A percentile compares a stretch with the other conserved stretches of the same genome.
These are phyloP conservation scores for Cordyceps farinosa DNA, from an alignment of 2,329 filamentous ascomycete species.

Conservation along the genomic window DNA sequence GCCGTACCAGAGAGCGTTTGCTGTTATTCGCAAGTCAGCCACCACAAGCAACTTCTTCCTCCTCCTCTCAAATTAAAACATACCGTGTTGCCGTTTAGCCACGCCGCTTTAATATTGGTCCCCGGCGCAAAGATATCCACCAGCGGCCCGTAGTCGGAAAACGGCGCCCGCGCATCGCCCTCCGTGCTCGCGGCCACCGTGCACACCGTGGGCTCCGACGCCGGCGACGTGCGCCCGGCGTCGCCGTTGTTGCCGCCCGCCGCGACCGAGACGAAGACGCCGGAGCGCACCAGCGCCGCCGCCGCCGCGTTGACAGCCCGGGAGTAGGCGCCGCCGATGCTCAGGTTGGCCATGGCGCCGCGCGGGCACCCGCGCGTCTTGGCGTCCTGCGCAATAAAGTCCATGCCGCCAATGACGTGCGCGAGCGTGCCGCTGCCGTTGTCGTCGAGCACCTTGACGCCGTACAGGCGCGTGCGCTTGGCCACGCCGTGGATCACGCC, in stretches of 20 bases:
- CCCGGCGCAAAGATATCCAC: conserved; percentile 49
- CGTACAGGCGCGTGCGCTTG: conserved; percentile 36
- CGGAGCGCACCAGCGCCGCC: conserved; percentile 36
- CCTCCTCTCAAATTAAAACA: conserved; percentile 15
- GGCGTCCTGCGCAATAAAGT: conserved; percentile 35
- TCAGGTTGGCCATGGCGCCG: conserved; percentile 48
- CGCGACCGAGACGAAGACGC: conserved; percentile 48
- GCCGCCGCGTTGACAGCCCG: conserved; percentile 46
- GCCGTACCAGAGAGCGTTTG: conserved; percentile 43
- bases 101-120: conserved; percentile 40
- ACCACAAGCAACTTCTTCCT: too few relatives aligned
- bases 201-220: conserved; percentile 23
- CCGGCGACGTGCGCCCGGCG: conserved; percentile 21
- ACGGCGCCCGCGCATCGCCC: conserved; percentile 36
- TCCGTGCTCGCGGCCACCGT: conserved; percentile 21
- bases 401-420: conserved; percentile 38
- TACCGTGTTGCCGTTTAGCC: conserved; percentile 37
- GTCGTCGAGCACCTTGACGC: conserved; percentile 41
- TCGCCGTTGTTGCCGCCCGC: conserved; percentile 41
- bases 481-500: conserved; percentile 39
- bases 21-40: background rate
- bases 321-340: conserved; percentile 43
- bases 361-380: conserved; percentile 29
- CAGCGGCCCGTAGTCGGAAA: conserved; percentile 41
- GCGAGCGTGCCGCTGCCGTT: conserved; percentile 33